Evolutionary conservation across 495 filamentous ascomycete species (phyloP).

Genomic region (Xylaria intraflava): DNA sequence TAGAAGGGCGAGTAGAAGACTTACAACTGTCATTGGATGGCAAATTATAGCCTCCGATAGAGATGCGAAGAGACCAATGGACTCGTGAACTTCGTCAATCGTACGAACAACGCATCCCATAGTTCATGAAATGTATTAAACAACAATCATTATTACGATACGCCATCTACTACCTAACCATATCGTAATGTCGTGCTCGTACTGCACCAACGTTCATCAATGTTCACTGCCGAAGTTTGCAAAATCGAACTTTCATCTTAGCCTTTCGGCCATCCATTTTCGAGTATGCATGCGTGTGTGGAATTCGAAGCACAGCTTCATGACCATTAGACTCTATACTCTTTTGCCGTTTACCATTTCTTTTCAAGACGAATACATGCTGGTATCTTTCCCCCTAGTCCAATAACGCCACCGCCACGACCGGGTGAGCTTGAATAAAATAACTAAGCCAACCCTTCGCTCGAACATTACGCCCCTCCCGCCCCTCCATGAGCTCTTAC

Average conservation of each 20-base stretch:
- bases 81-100: neutral
- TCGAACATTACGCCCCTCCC: neutral
- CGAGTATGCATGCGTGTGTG: neutral
- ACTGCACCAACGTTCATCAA: neutral
- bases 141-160: too few relatives aligned
- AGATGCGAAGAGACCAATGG: neutral
- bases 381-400: constrained; percentile 12
- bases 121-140: too few relatives aligned
- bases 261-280: neutral
- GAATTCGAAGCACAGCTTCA: neutral
- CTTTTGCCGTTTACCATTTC: neutral
- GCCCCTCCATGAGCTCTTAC: neutral
- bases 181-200: too few relatives aligned
- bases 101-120: too few relatives aligned
- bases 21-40: neutral
- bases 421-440: neutral
- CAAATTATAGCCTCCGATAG: neutral
- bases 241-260: neutral
- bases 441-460: neutral
- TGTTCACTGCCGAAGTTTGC: neutral
- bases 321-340: neutral
- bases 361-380: constrained; percentile 5
- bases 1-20: neutral
- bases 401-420: constrained; percentile 9
- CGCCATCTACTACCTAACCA: too few relatives aligned